These are phyloP conservation scores for Suillus occidentalis DNA, from an alignment of 768 basidiomycete species.

Conservation along the genomic window DNA sequence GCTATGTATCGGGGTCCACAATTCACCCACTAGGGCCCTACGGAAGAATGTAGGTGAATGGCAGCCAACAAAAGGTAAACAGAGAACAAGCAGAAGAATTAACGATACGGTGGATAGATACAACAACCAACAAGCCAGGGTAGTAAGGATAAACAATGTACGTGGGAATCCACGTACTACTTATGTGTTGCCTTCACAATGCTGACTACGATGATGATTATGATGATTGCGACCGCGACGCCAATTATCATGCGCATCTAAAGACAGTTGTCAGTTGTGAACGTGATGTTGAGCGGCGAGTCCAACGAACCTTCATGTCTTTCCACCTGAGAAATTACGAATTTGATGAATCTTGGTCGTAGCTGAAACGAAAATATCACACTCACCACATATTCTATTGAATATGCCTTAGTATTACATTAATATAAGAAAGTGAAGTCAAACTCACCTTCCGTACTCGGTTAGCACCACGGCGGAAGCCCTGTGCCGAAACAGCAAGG, in stretches of 20 bases:
- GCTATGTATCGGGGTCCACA: constrained; percentile 24
- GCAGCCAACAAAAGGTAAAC: constrained; percentile 16
- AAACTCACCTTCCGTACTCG: constrained; percentile 85
- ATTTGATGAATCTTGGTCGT: constrained; percentile 11
- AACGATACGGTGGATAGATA: constrained; percentile 43
- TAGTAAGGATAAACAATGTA: constrained; percentile 7
- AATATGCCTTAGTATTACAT: constrained; percentile 10
- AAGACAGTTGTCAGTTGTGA: constrained; percentile 13
- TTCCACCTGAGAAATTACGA: constrained; percentile 70
- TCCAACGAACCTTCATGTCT: constrained; percentile 81
- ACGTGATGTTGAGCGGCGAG: not conserved
- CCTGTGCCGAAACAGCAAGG: constrained; percentile 97
- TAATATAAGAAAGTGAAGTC: constrained; percentile 27
- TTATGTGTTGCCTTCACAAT: constrained; percentile 82
- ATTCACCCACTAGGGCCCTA: constrained; percentile 15
- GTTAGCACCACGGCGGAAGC: constrained; percentile 96
- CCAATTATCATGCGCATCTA: constrained; percentile 98
- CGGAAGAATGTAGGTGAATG: constrained; percentile 11
- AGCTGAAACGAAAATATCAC: not conserved
- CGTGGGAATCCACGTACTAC: constrained; percentile 6
- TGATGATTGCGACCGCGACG: constrained; percentile 82
- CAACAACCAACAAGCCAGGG: constrained; percentile 35
- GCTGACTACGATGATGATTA: constrained; percentile 94
- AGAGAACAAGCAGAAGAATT: constrained; percentile 27
- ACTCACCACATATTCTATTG: constrained; percentile 88